These are phyloP conservation scores for Schwanniomyces vanrijiae DNA, from an alignment of 805 yeast species.

Conservation along the genomic window DNA sequence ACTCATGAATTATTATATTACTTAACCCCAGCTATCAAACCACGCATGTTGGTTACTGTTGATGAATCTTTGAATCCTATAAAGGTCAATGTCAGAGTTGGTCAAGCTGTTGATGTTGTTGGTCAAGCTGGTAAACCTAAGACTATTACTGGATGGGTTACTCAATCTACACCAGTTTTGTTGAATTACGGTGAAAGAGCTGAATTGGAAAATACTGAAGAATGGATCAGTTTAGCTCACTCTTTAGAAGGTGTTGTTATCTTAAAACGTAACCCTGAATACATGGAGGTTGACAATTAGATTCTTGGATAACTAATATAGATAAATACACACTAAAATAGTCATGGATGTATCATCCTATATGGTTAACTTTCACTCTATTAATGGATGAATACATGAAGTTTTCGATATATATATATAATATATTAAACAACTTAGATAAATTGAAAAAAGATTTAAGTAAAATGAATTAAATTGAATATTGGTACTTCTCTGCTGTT, in stretches of 20 bases:
- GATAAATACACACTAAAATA: not conserved
- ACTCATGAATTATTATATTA: slow-evolving; percentile 80
- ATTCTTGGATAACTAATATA: not conserved
- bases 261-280: slow-evolving; percentile 86
- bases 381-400: not conserved
- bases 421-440: not conserved
- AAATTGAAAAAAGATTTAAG: not conserved
- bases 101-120: slow-evolving; percentile 97
- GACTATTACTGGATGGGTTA: slow-evolving; percentile 99
- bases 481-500: not conserved
- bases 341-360: not conserved
- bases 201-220: slow-evolving; percentile 86
- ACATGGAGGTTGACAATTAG: slow-evolving; percentile 56
- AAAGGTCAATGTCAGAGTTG: slow-evolving; percentile 95
- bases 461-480: not conserved
- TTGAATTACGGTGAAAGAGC: slow-evolving; percentile 95
- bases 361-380: not conserved
- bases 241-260: slow-evolving; percentile 93
- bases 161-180: slow-evolving; percentile 96
- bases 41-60: slow-evolving; percentile 89
- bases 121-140: slow-evolving; percentile 99
- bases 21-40: slow-evolving; percentile 85
- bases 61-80: slow-evolving; percentile 89
- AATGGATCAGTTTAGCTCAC: slow-evolving; percentile 77
- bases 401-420: not conserved